Conservation (phyloP, 2,329 filamentous ascomycete genomes). For the Phyllosticta ampelicida region DNA sequence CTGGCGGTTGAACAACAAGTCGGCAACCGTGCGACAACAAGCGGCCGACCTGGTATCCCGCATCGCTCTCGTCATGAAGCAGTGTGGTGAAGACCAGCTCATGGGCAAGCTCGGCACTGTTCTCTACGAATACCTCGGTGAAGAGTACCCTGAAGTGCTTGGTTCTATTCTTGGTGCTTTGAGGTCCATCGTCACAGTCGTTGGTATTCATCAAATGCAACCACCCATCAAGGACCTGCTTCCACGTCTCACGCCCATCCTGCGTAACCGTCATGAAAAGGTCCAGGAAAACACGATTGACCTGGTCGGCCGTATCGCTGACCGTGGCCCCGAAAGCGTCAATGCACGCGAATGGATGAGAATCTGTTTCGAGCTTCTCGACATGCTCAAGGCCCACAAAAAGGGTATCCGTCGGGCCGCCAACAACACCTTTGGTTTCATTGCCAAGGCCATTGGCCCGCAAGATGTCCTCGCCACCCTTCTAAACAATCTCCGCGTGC, state of each 20-base stretch:
- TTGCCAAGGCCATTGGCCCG: constrained; percentile 95
- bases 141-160: constrained; percentile 96
- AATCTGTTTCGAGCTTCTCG: constrained; percentile 96
- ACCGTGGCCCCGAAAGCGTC: constrained; percentile 90
- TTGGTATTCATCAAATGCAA: constrained; percentile 97
- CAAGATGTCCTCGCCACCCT: constrained; percentile 94
- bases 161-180: constrained; percentile 93
- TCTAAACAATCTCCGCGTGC: constrained; percentile 90
- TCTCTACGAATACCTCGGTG: constrained; percentile 94
- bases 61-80: constrained; percentile 98
- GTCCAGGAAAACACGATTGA: constrained; percentile 99
- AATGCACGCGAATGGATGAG: constrained; percentile 99
- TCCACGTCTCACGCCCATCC: constrained; percentile 90
- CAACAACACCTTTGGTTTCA: constrained; percentile 99
- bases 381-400: constrained; percentile 99
- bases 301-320: constrained; percentile 92
- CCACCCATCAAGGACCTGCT: constrained; percentile 94
- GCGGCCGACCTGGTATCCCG: constrained; percentile 93
- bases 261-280: constrained; percentile 97
- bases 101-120: constrained; percentile 94
- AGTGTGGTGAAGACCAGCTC: constrained; percentile 89
- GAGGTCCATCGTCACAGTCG: constrained; percentile 92
- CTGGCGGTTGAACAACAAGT: constrained; percentile 96
- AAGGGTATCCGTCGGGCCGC: constrained; percentile 96
- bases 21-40: constrained; percentile 89